Conservation (phyloP, 2,329 filamentous ascomycete species). For the Gyromitra esculenta region DNA sequence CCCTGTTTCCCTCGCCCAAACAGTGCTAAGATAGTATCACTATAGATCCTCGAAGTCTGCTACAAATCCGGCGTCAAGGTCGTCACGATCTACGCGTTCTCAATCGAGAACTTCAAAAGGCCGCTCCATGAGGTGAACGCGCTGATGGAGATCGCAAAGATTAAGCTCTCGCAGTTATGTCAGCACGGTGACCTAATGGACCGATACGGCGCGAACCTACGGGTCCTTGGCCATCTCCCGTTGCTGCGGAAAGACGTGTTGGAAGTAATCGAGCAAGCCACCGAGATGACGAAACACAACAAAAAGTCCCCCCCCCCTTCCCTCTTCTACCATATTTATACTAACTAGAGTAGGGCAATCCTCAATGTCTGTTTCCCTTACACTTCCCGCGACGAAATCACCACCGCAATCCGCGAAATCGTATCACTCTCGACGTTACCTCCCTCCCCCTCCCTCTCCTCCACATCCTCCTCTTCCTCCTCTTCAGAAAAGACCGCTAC, state of each 20-base stretch:
- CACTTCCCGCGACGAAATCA: slow-evolving; percentile 94
- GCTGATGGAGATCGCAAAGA: slow-evolving; percentile 96
- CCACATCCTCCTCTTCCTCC: slow-evolving; percentile 24
- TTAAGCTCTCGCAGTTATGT: slow-evolving; percentile 88
- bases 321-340: neutral
- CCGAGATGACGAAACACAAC: slow-evolving; percentile 87
- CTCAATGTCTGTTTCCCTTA: slow-evolving; percentile 99
- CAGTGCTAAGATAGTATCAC: neutral
- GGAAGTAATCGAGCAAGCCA: slow-evolving; percentile 85
- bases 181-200: slow-evolving; percentile 94
- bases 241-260: slow-evolving; percentile 87
- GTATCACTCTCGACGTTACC: slow-evolving; percentile 64
- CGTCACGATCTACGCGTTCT: slow-evolving; percentile 97
- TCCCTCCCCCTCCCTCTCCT: slow-evolving; percentile 33
- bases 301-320: slow-evolving; percentile 68
- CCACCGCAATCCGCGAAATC: slow-evolving; percentile 84
- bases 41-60: slow-evolving; percentile 90
- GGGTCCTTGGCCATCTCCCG: slow-evolving; percentile 83
- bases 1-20: neutral
- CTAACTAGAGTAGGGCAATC: slow-evolving; percentile 64
- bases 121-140: slow-evolving; percentile 96
- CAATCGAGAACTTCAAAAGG: slow-evolving; percentile 98
- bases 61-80: slow-evolving; percentile 97
- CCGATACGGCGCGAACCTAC: slow-evolving; percentile 86
- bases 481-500: slow-evolving; percentile 42